phyloP scores from a whole-genome alignment of 2,329 filamentous ascomycete species.

The Sporothrix humicola region DNA sequence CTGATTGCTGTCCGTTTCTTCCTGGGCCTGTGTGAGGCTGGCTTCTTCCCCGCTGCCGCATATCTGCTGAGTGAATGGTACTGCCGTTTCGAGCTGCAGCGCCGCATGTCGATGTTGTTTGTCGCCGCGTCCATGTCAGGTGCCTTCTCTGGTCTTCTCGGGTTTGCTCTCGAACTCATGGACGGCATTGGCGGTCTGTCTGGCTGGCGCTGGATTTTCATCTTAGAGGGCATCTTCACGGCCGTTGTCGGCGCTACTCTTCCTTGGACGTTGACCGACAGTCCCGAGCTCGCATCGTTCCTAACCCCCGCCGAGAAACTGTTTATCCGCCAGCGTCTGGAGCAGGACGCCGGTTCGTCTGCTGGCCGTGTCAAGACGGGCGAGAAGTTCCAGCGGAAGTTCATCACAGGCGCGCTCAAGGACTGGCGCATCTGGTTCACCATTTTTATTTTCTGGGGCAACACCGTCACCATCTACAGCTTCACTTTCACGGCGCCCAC shows the following conservation, averaged over 20 bases:
- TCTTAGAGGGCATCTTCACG: slow-evolving; percentile 67
- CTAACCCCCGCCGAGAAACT: slow-evolving; percentile 62
- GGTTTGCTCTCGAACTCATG: slow-evolving; percentile 35
- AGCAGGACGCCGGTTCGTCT: slow-evolving; percentile 69
- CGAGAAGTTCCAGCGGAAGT: slow-evolving; percentile 71
- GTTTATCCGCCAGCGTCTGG: slow-evolving; percentile 69
- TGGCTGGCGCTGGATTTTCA: slow-evolving; percentile 74
- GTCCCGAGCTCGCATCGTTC: slow-evolving; percentile 71
- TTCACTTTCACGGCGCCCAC: slow-evolving; percentile 30
- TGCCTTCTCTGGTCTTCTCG: slow-evolving; percentile 37
- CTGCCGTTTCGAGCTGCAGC: slow-evolving; percentile 35
- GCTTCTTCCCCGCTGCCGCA: slow-evolving; percentile 31
- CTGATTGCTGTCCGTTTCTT: slow-evolving; percentile 59
- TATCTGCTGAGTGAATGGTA: slow-evolving; percentile 36
- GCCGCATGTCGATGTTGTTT: slow-evolving; percentile 35
- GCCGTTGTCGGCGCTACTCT: slow-evolving; percentile 68
- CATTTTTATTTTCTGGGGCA: slow-evolving; percentile 48
- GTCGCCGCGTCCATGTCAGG: slow-evolving; percentile 35
- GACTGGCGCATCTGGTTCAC: slow-evolving; percentile 74
- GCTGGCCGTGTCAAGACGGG: slow-evolving; percentile 53
- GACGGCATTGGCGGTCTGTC: slow-evolving; percentile 52
- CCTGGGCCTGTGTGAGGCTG: slow-evolving; percentile 64
- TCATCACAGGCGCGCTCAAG: slow-evolving; percentile 69
- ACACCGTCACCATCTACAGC: slow-evolving; percentile 16
- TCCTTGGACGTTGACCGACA: slow-evolving; percentile 67